These are phyloP conservation scores for Rhodotorula mucilaginosa DNA, from an alignment of 1,284 basidiomycete species.

Conservation along the genomic window DNA sequence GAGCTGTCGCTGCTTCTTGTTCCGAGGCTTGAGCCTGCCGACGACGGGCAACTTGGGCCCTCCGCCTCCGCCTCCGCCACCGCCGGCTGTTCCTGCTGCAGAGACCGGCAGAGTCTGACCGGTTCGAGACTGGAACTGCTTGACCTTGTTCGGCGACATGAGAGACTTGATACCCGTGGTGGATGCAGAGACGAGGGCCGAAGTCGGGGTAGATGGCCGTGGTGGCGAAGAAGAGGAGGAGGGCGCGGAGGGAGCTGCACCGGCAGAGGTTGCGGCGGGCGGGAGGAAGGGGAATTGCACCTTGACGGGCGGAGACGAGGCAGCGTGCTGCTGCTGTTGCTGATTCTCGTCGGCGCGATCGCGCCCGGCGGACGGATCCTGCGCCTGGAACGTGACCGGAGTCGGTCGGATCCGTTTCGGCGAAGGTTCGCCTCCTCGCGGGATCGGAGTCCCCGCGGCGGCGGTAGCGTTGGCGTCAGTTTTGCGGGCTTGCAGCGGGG, in stretches of 20 bases:
- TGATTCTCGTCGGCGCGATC: not conserved
- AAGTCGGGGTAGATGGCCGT: not conserved
- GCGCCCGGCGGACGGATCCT: not conserved
- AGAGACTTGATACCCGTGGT: not conserved
- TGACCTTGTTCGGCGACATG: not conserved
- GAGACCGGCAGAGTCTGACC: not conserved
- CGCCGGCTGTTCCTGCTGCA: too few relatives aligned
- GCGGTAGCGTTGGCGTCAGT: not conserved
- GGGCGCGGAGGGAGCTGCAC: not conserved
- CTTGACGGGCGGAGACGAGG: conserved; percentile 2
- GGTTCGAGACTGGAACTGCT: not conserved
- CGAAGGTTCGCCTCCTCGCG: not conserved
- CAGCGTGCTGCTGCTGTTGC: not conserved
- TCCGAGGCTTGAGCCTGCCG: not conserved
- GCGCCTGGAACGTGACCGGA: not conserved
- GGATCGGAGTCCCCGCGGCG: not conserved
- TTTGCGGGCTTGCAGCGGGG: too few relatives aligned
- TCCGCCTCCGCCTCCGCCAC: too few relatives aligned
- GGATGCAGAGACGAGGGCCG: not conserved
- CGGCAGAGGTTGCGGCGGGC: not conserved
- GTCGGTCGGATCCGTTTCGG: not conserved
- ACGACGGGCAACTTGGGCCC: not conserved
- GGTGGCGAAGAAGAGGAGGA: not conserved
- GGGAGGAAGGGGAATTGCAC: conserved; percentile 8
- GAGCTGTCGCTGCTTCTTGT: not conserved